phyloP scores from a whole-genome alignment of 192 early-diverging fungal species.

The Spizellomyces punctatus region DNA sequence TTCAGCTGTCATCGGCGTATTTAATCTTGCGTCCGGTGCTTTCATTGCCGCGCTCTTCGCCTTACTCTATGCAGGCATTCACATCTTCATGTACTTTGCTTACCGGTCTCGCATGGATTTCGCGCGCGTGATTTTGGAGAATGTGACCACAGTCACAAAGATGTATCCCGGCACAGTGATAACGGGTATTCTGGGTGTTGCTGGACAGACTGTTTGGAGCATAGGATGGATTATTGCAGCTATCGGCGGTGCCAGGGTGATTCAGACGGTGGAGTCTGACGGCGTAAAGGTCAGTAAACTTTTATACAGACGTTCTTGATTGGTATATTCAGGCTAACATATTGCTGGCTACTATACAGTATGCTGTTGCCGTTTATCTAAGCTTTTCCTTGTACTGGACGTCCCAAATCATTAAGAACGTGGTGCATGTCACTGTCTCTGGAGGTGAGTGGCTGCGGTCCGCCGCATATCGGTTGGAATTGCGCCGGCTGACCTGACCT shows the following conservation, averaged over 20 bases:
- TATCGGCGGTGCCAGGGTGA: neutral
- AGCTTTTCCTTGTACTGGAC: slow-evolving; percentile 74
- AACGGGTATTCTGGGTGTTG: slow-evolving; percentile 67
- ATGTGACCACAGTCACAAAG: slow-evolving; percentile 71
- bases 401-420: slow-evolving; percentile 64
- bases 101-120: slow-evolving; percentile 51
- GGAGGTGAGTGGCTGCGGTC: slow-evolving; percentile 39
- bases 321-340: no score
- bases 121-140: slow-evolving; percentile 66
- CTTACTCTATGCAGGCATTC: slow-evolving; percentile 10
- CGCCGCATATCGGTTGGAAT: neutral
- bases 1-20: slow-evolving; percentile 27
- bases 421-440: slow-evolving; percentile 74
- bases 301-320: no score
- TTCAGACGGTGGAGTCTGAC: neutral
- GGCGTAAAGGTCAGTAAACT: neutral
- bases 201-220: slow-evolving; percentile 43
- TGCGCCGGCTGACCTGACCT: neutral
- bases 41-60: slow-evolving; percentile 7
- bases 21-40: slow-evolving; percentile 16
- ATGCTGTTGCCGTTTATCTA: slow-evolving; percentile 2
- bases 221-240: slow-evolving; percentile 4
- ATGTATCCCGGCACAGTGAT: slow-evolving; percentile 77
- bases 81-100: slow-evolving; percentile 34
- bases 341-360: neutral